Percentiles rank a stretch among this genome's conserved stretches.
phyloP scores from a whole-genome alignment of 2,329 filamentous ascomycete genomes.

The Apiospora pterosperma region DNA sequence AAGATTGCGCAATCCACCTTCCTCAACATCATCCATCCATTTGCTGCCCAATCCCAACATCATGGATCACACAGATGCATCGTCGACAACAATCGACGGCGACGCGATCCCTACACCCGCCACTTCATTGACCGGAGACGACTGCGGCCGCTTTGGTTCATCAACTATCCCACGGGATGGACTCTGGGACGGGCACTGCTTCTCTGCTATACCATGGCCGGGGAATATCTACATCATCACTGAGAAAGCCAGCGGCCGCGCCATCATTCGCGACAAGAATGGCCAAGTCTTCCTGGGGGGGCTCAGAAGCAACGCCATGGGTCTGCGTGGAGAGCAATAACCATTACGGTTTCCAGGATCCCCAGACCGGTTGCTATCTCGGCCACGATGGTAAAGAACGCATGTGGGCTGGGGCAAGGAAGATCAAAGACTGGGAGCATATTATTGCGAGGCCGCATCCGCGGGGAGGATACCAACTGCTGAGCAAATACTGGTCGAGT shows the following conservation, averaged over 20 bases:
- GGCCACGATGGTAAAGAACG: background rate
- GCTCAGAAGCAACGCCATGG: background rate
- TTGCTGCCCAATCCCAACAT: too few species aligned
- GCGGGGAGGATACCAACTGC: conserved; percentile 7
- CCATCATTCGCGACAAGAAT: background rate
- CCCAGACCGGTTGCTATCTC: background rate
- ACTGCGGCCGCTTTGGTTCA: background rate
- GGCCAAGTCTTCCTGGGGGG: background rate
- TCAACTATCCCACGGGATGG: background rate
- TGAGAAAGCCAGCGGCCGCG: background rate
- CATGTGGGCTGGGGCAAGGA: background rate
- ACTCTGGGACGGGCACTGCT: background rate
- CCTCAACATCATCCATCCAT: too few species aligned
- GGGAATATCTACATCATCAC: background rate
- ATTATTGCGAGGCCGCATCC: conserved; percentile 5
- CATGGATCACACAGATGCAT: too few species aligned
- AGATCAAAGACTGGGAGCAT: conserved; percentile 2
- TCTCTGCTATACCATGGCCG: background rate
- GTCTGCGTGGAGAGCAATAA: background rate
- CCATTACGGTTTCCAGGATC: background rate
- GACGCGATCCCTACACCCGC: background rate
- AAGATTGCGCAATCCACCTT: too few species aligned
- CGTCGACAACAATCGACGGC: background rate
- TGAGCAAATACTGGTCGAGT: conserved; percentile 1
- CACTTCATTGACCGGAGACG: background rate